Percentiles rank a stretch among this genome's conserved stretches.
Evolutionary conservation across 2,329 filamentous ascomycete species (phyloP).

Genomic region (Cladophialophora bantiana): DNA sequence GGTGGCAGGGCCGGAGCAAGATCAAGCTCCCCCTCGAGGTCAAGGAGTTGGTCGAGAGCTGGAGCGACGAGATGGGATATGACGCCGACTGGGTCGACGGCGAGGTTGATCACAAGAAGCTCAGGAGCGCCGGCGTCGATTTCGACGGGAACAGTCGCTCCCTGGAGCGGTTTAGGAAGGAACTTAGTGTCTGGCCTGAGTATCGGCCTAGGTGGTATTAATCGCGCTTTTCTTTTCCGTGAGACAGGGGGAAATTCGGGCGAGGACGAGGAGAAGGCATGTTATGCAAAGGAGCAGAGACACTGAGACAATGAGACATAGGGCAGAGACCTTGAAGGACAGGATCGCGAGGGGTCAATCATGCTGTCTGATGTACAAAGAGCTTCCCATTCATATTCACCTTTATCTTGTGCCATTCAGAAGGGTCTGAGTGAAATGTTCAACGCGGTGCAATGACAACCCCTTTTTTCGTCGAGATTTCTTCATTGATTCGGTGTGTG

Average conservation of each 20-base stretch:
- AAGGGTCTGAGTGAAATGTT: too few relatives aligned
- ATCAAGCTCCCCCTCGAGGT: conserved; percentile 36
- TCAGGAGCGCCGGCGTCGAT: conserved; percentile 36
- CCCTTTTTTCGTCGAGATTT: too few relatives aligned
- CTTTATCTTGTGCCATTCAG: too few relatives aligned
- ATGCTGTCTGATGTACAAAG: too few relatives aligned
- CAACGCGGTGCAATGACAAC: too few relatives aligned
- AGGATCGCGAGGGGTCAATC: too few relatives aligned
- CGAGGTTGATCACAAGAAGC: conserved; percentile 38
- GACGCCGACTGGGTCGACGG: conserved; percentile 39
- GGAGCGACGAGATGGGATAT: conserved; percentile 35
- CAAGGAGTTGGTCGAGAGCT: conserved; percentile 37
- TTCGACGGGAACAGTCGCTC: conserved; percentile 32
- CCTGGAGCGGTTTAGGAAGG: conserved; percentile 26
- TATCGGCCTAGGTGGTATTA: conserved; percentile 39
- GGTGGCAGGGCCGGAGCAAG: conserved; percentile 37
- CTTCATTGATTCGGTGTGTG: too few relatives aligned
- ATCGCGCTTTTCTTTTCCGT: neutral
- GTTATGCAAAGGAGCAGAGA: neutral
- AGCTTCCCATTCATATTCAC: too few relatives aligned
- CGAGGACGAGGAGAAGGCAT: neutral
- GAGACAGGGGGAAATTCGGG: neutral
- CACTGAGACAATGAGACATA: too few relatives aligned
- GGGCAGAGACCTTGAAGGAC: too few relatives aligned
- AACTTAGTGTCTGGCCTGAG: conserved; percentile 36